A percentile compares a stretch with the other conserved stretches of the same genome.
Evolutionary conservation across 129 eudicot species (phyloP).

Genomic region (Tagetes patula): DNA sequence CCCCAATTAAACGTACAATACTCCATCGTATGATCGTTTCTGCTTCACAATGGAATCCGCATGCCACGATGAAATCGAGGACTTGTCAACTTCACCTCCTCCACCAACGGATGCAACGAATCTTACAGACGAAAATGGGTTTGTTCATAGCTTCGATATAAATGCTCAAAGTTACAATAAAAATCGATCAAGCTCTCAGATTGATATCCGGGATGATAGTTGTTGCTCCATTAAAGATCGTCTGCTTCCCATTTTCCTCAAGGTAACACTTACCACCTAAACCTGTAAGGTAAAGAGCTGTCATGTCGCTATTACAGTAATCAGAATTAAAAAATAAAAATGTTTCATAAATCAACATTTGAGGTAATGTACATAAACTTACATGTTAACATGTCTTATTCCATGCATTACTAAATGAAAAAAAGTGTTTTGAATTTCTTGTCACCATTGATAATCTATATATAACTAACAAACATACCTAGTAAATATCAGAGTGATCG

Average conservation of each 20-base stretch:
- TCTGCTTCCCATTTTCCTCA: slow-evolving; percentile 82
- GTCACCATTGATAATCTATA: neutral
- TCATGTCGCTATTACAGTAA: neutral
- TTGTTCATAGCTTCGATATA: slow-evolving; percentile 57
- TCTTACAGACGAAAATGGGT: slow-evolving; percentile 56
- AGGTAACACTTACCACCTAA: slow-evolving; percentile 37
- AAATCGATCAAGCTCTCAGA: slow-evolving; percentile 57
- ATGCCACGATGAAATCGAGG: slow-evolving; percentile 64
- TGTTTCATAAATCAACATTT: neutral
- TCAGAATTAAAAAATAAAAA: neutral
- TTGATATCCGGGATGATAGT: slow-evolving; percentile 59
- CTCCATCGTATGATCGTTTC: slow-evolving; percentile 6
- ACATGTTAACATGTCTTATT: neutral
- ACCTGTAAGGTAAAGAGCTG: neutral
- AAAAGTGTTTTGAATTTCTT: neutral
- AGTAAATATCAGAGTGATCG: too few relatives aligned
- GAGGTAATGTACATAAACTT: neutral
- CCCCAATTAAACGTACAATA: slow-evolving; percentile 14
- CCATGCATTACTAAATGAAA: neutral
- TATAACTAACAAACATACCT: too few relatives aligned
- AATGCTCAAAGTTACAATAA: slow-evolving; percentile 55
- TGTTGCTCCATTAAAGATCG: slow-evolving; percentile 42
- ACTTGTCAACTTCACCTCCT: slow-evolving; percentile 45
- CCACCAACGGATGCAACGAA: slow-evolving; percentile 58
- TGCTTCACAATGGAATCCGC: slow-evolving; percentile 44